Evolutionary conservation across 2,329 filamentous ascomycete species (phyloP).

Genomic region (Ceratocystis eucalypticola): DNA sequence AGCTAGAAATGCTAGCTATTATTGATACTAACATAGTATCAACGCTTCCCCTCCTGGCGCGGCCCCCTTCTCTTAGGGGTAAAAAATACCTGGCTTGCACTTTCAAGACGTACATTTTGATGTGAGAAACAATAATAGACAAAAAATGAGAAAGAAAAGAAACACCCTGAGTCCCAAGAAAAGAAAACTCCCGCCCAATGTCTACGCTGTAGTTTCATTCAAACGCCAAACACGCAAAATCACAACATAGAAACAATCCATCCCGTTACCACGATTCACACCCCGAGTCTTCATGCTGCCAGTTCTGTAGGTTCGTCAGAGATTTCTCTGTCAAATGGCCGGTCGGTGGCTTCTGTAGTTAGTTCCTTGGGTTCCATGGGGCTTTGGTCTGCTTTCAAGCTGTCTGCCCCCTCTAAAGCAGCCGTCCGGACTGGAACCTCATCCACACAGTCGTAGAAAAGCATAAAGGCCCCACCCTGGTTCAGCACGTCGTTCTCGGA

Average conservation of each 20-base stretch:
- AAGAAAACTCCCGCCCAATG: neutral
- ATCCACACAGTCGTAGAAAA: conserved; percentile 78
- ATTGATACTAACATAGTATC: neutral
- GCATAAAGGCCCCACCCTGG: conserved; percentile 84
- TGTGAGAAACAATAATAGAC: neutral
- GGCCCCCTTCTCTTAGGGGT: too few relatives aligned
- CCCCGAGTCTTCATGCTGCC: neutral
- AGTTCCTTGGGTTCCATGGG: neutral
- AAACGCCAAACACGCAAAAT: conserved; percentile 3
- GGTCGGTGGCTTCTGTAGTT: neutral
- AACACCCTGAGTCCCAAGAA: neutral
- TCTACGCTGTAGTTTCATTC: conserved; percentile 1
- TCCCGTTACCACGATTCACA: neutral
- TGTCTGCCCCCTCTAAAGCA: conserved; percentile 20
- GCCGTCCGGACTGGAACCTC: conserved; percentile 33
- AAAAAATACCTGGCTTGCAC: too few relatives aligned
- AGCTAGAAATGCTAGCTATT: neutral
- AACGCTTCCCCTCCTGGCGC: too few relatives aligned
- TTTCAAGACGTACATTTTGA: neutral
- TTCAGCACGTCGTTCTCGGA: conserved; percentile 58
- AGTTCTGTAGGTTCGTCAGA: neutral
- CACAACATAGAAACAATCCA: neutral
- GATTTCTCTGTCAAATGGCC: neutral
- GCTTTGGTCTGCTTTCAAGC: neutral
- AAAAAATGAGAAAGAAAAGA: conserved; percentile 8